Percentiles rank a stretch among this genome's conserved stretches.
Evolutionary conservation across 352 stramenopile genomes (phyloP).

Genomic region (Phytophthora vignae): DNA sequence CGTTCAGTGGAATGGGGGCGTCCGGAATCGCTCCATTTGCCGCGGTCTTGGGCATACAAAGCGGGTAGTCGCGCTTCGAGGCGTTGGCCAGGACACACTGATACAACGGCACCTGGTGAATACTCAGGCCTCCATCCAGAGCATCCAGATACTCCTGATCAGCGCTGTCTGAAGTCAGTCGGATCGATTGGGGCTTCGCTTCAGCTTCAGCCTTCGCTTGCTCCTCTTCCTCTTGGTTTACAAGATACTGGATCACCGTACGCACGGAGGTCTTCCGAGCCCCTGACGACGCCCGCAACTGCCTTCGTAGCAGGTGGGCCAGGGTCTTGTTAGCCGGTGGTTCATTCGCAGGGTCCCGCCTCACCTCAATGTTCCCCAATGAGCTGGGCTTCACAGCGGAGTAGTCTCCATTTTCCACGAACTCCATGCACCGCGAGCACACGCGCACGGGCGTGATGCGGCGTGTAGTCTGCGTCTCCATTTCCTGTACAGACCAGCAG

Average conservation of each 20-base stretch:
- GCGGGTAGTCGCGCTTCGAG: constrained; percentile 46
- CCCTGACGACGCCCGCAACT: constrained; percentile 32
- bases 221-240: constrained; percentile 41
- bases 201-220: constrained; percentile 5
- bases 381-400: constrained; percentile 25
- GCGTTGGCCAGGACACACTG: constrained; percentile 55
- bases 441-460: constrained; percentile 45
- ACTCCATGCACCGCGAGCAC: constrained; percentile 53
- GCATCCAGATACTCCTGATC: constrained; percentile 37
- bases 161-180: constrained; percentile 25
- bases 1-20: constrained; percentile 47
- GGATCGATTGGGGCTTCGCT: constrained; percentile 6
- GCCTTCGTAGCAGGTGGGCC: constrained; percentile 30
- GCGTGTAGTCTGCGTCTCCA: constrained; percentile 28
- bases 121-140: constrained; percentile 15
- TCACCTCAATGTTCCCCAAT: constrained; percentile 25
- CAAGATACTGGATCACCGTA: constrained; percentile 59
- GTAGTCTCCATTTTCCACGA: constrained; percentile 64
- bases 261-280: constrained; percentile 45
- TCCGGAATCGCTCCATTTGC: constrained; percentile 33
- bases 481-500: constrained; percentile 39
- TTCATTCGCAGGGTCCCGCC: constrained; percentile 18
- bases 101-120: constrained; percentile 38
- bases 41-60: constrained; percentile 36
- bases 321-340: constrained; percentile 30